A percentile compares a stretch with the other conserved stretches of the same genome.
These are phyloP conservation scores for Madurella mycetomatis DNA, from an alignment of 2,329 filamentous ascomycete species.

Conservation along the genomic window DNA sequence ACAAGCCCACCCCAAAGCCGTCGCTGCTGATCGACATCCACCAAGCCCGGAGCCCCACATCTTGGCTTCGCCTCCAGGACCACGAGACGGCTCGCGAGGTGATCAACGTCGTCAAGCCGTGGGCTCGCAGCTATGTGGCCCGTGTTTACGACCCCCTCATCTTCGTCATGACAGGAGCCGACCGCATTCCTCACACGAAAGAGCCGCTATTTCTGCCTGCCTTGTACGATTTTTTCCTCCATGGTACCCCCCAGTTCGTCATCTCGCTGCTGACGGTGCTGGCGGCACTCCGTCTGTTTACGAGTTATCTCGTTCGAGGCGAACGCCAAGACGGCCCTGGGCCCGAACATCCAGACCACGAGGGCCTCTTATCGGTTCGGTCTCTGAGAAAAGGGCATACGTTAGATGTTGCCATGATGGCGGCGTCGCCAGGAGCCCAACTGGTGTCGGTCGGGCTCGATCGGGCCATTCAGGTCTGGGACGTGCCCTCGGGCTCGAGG, in stretches of 20 bases:
- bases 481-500: conserved; percentile 44
- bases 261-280: conserved; percentile 59
- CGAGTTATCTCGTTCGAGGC: conserved; percentile 70
- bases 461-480: conserved; percentile 62
- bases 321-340: conserved; percentile 46
- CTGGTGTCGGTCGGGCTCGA: conserved; percentile 69
- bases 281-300: conserved; percentile 63
- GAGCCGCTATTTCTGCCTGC: conserved; percentile 51
- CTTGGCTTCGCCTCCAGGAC: conserved; percentile 74
- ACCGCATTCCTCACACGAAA: conserved; percentile 54
- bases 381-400: conserved; percentile 60
- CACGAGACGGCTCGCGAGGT: conserved; percentile 74
- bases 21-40: conserved; percentile 58
- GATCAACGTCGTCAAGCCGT: conserved; percentile 70
- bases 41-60: conserved; percentile 68
- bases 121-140: conserved; percentile 66
- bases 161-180: conserved; percentile 64
- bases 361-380: conserved; percentile 54
- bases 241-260: conserved; percentile 56
- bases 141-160: conserved; percentile 70
- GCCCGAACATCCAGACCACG: conserved; percentile 43
- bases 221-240: conserved; percentile 63
- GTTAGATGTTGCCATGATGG: conserved; percentile 64
- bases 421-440: conserved; percentile 58
- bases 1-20: conserved; percentile 27